A percentile compares a stretch with the other conserved stretches of the same genome.
These are phyloP conservation scores for Bacidia rubella DNA, from an alignment of 495 filamentous ascomycete genomes.

Conservation along the genomic window DNA sequence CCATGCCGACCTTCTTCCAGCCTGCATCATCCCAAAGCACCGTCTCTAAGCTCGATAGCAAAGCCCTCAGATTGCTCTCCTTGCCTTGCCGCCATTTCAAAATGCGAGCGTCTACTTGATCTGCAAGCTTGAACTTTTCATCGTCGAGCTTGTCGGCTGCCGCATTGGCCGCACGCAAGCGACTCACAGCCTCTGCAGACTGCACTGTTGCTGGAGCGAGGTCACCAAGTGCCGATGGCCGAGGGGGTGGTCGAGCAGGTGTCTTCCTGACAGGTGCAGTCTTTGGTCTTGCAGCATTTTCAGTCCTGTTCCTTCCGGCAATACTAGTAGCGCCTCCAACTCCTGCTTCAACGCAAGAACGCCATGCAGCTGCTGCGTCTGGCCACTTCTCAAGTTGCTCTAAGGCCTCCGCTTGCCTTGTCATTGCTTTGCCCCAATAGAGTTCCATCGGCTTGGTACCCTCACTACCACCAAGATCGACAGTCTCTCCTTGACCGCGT, in stretches of 20 bases:
- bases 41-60: conserved; percentile 74
- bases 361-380: conserved; percentile 72
- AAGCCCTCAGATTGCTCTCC: conserved; percentile 78
- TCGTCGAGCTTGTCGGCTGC: conserved; percentile 73
- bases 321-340: conserved; percentile 72
- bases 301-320: conserved; percentile 78
- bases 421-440: conserved; percentile 82
- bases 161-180: conserved; percentile 67
- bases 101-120: conserved; percentile 67
- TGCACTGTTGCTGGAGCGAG: conserved; percentile 22
- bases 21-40: conserved; percentile 85
- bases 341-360: conserved; percentile 65
- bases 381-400: conserved; percentile 91
- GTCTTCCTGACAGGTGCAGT: conserved; percentile 27
- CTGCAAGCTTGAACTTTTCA: conserved; percentile 80
- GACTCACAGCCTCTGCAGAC: conserved; percentile 51
- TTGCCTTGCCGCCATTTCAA: conserved; percentile 74
- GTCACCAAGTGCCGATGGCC: conserved; percentile 34
- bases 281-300: conserved; percentile 48
- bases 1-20: conserved; percentile 94
- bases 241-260: conserved; percentile 25
- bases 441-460: conserved; percentile 78
- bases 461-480: conserved; percentile 50
- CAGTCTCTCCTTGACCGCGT: conserved; percentile 64
- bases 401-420: conserved; percentile 86